These are phyloP conservation scores for Eucommia ulmoides DNA, from an alignment of 257 asterid species.

Conservation along the genomic window DNA sequence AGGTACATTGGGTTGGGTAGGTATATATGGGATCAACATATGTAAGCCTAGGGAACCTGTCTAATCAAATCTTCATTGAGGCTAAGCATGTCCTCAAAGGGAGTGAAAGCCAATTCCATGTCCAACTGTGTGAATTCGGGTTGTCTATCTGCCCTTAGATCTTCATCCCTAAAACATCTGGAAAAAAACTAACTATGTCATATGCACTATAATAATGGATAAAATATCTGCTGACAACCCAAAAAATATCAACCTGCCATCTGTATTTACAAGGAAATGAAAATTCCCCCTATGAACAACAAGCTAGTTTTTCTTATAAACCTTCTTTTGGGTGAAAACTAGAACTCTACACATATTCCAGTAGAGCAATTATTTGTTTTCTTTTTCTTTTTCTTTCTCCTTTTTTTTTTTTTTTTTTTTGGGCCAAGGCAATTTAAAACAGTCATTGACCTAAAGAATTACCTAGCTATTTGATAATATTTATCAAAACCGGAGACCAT, in stretches of 20 bases:
- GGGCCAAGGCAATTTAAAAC: background rate
- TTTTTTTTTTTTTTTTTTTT: too few species aligned
- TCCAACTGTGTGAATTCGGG: conserved; percentile 97
- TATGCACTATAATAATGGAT: background rate
- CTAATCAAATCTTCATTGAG: conserved; percentile 95
- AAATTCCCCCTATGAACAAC: background rate
- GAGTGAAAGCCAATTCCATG: conserved; percentile 94
- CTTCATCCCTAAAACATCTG: conserved; percentile 99
- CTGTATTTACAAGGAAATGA: background rate
- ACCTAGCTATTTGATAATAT: conserved; percentile 98
- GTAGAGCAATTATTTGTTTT: too few species aligned
- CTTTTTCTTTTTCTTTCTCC: too few species aligned
- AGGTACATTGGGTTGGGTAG: background rate
- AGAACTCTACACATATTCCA: too few species aligned
- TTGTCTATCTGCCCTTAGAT: conserved; percentile 97
- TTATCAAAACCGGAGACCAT: conserved; percentile 94
- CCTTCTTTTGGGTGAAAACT: too few species aligned
- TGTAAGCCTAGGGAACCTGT: conserved; percentile 33
- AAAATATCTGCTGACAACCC: background rate
- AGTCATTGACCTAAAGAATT: conserved; percentile 9
- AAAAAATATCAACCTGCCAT: background rate
- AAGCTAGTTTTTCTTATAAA: background rate
- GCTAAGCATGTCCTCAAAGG: conserved; percentile 86
- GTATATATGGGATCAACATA: background rate
- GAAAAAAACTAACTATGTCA: conserved; percentile 12